Conservation (phyloP, 2,329 filamentous ascomycete species). For the Nannizziopsis barbatae region DNA sequence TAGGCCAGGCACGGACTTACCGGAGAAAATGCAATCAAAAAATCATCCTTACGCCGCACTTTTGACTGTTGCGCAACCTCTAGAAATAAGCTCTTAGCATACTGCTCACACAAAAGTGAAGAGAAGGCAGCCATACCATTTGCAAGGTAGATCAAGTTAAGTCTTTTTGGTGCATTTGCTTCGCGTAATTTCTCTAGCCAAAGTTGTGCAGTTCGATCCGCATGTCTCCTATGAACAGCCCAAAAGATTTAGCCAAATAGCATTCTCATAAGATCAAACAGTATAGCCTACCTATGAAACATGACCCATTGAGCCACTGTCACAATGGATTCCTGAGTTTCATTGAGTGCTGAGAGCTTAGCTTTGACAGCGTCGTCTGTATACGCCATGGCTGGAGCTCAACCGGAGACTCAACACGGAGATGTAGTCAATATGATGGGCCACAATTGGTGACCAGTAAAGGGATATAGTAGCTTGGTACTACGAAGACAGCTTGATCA, state of each 20-base stretch:
- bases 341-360: constrained; percentile 89
- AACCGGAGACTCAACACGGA: not conserved
- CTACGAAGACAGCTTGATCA: too few relatives aligned
- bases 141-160: constrained; percentile 87
- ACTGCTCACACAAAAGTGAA: not conserved
- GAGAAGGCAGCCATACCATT: constrained; percentile 54
- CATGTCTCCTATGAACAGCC: constrained; percentile 59
- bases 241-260: constrained; percentile 2
- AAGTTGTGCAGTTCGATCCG: constrained; percentile 78
- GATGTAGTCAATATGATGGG: not conserved
- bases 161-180: constrained; percentile 68
- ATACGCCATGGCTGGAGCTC: constrained; percentile 60
- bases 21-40: constrained; percentile 80
- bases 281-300: constrained; percentile 69
- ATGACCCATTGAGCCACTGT: constrained; percentile 98
- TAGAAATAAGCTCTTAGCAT: constrained; percentile 27
- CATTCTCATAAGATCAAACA: constrained; percentile 1
- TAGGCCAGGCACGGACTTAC: constrained; percentile 29
- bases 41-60: constrained; percentile 83
- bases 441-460: not conserved
- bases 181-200: constrained; percentile 89
- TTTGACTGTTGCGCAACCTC: constrained; percentile 96
- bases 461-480: not conserved
- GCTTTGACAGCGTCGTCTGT: constrained; percentile 90
- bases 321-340: constrained; percentile 94